Conservation (phyloP, 352 stramenopile genomes). For the Achlya hypogyna region DNA sequence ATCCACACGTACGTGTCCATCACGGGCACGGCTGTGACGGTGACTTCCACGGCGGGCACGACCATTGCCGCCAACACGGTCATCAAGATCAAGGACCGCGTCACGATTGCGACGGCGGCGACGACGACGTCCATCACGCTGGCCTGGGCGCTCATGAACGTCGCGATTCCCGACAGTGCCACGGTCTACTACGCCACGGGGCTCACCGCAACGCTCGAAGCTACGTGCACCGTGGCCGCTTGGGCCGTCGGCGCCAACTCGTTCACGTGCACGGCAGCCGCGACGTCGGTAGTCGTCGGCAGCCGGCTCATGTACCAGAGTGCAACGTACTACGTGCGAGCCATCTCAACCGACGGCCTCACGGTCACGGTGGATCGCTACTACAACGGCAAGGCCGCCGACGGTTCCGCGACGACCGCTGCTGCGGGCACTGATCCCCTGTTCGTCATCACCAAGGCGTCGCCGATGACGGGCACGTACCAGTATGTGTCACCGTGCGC, state of each 20-base stretch:
- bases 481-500: constrained; percentile 69
- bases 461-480: constrained; percentile 31
- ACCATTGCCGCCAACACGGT: not conserved
- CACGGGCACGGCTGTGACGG: constrained; percentile 5
- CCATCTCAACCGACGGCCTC: not conserved
- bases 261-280: not conserved
- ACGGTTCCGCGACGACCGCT: constrained; percentile 16
- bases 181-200: constrained; percentile 9
- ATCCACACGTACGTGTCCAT: not conserved
- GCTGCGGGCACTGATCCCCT: not conserved
- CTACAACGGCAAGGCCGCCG: constrained; percentile 31
- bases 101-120: not conserved
- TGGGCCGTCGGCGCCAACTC: constrained; percentile 9
- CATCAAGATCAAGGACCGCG: constrained; percentile 8
- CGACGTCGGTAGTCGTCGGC: not conserved
- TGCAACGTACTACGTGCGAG: constrained; percentile 8
- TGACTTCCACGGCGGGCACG: not conserved
- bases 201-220: not conserved
- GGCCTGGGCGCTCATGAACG: not conserved
- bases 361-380: constrained; percentile 31
- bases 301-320: constrained; percentile 15
- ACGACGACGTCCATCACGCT: not conserved
- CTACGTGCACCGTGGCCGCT: not conserved
- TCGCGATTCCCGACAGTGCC: not conserved
- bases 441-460: constrained; percentile 32